These are phyloP conservation scores for Lepidium didymum DNA, from an alignment of 345 rosid genomes.

Conservation along the genomic window DNA sequence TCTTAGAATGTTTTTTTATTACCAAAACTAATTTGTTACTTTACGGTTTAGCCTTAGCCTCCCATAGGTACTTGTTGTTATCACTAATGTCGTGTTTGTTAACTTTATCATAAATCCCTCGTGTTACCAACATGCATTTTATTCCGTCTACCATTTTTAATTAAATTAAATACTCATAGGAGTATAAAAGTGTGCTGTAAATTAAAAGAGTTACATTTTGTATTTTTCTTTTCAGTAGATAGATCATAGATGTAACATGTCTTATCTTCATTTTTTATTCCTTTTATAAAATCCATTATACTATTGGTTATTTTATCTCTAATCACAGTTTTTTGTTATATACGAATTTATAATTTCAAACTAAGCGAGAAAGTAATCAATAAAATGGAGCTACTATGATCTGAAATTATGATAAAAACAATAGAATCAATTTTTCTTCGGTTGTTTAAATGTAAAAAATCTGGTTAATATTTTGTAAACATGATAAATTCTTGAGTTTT, in stretches of 20 bases:
- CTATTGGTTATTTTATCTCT: too few species aligned
- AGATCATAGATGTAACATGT: not conserved
- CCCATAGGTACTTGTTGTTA: conserved; percentile 9
- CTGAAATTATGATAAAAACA: too few species aligned
- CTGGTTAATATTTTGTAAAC: not conserved
- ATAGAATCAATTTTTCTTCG: too few species aligned
- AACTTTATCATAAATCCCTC: conserved; percentile 9
- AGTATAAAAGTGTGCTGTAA: not conserved
- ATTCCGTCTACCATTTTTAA: not conserved
- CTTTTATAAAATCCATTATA: too few species aligned
- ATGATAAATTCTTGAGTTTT: not conserved
- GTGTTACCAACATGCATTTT: conserved; percentile 14
- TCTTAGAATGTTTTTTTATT: not conserved
- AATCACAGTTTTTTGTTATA: too few species aligned
- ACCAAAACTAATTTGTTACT: not conserved
- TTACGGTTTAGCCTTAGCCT: not conserved
- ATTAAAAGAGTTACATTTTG: not conserved
- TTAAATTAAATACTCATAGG: not conserved
- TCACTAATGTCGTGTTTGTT: conserved; percentile 12
- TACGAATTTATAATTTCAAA: too few species aligned
- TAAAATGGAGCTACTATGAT: too few species aligned
- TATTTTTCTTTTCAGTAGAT: not conserved
- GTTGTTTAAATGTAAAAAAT: too few species aligned
- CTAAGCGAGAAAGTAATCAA: too few species aligned
- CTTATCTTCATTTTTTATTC: not conserved